These are phyloP conservation scores for Salmacisia buchloeana DNA, from an alignment of 1,284 basidiomycete genomes.

Conservation along the genomic window DNA sequence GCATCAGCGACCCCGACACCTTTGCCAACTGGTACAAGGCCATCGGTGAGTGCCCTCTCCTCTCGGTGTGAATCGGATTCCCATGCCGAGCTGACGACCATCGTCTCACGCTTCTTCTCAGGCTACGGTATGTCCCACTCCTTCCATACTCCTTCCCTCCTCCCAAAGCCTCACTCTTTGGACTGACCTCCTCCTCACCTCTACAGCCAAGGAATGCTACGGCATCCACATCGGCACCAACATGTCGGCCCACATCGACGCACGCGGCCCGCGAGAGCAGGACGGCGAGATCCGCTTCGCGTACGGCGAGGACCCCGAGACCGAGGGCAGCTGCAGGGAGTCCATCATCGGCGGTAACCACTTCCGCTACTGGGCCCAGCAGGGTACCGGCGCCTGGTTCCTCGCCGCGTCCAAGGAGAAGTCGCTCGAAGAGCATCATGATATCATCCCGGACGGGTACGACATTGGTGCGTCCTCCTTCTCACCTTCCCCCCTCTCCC, in stretches of 20 bases:
- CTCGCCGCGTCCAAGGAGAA: constrained; percentile 47
- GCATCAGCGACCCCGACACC: background rate
- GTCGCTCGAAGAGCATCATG: constrained; percentile 65
- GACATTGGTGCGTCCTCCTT: constrained; percentile 37
- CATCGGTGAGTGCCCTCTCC: background rate
- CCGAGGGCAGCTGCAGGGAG: background rate
- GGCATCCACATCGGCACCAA: constrained; percentile 61
- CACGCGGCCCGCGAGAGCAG: constrained; percentile 54
- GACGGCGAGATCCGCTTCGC: constrained; percentile 59
- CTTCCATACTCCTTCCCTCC: background rate
- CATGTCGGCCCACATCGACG: constrained; percentile 67
- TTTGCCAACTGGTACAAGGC: background rate
- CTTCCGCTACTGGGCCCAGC: constrained; percentile 22
- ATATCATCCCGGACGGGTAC: constrained; percentile 61
- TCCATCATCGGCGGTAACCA: constrained; percentile 30
- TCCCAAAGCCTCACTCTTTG: background rate
- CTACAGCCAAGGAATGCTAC: constrained; percentile 58
- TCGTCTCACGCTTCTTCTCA: background rate
- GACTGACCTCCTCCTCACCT: background rate
- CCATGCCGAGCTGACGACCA: background rate
- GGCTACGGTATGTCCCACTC: background rate
- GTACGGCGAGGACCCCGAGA: constrained; percentile 49
- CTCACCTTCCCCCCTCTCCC: background rate
- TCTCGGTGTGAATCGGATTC: background rate
- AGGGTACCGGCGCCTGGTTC: constrained; percentile 11